Conservation (phyloP, 2,329 filamentous ascomycete genomes). For the Penicillium aurantiogriseum region DNA sequence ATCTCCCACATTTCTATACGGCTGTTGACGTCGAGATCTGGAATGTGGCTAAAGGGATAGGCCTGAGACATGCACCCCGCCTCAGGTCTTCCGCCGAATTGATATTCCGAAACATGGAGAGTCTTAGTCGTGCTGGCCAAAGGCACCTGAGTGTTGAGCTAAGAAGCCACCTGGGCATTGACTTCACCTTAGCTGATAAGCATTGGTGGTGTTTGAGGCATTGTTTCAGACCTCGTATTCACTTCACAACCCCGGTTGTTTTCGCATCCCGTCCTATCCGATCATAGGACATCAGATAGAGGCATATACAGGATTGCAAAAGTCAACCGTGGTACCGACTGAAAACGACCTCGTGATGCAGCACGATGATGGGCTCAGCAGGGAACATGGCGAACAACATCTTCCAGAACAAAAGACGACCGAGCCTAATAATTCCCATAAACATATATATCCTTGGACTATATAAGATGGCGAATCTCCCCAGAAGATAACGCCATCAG, state of each 20-base stretch:
- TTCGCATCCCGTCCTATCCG: conserved; percentile 1
- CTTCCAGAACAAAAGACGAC: background rate
- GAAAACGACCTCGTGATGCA: conserved; percentile 1
- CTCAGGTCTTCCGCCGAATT: background rate
- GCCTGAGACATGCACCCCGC: conserved; percentile 14
- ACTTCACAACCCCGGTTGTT: conserved; percentile 14
- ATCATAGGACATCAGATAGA: background rate
- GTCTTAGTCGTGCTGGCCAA: background rate
- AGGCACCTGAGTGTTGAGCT: background rate
- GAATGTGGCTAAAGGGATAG: conserved; percentile 4
- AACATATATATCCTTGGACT: background rate
- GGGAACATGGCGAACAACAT: background rate
- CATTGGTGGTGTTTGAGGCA: conserved; percentile 18
- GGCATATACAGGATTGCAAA: background rate
- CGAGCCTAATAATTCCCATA: background rate
- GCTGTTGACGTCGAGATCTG: conserved; percentile 3
- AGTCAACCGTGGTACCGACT: background rate
- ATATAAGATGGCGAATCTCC: conserved; percentile 7
- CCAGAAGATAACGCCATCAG: conserved; percentile 2
- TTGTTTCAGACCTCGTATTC: conserved; percentile 31
- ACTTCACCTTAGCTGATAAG: background rate
- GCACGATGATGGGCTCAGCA: background rate
- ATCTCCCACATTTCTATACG: conserved; percentile 6
- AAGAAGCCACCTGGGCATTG: conserved; percentile 2
- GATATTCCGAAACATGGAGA: background rate